Percentiles rank a stretch among this genome's conserved stretches.
Conservation (phyloP, 345 rosid genomes). For the Melaleuca alternifolia region DNA sequence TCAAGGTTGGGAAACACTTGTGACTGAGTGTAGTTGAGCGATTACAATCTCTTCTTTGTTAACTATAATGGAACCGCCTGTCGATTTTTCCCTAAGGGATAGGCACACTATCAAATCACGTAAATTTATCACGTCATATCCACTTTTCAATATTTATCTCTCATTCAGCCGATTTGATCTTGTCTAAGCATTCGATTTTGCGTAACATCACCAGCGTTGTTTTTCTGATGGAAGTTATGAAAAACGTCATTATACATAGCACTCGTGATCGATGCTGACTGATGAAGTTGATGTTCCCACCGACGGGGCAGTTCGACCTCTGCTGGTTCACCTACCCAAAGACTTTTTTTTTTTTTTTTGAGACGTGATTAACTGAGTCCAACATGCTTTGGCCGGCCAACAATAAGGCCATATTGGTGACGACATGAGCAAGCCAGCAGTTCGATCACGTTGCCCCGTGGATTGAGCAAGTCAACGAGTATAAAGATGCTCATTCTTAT, state of each 20-base stretch:
- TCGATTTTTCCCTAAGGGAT: neutral
- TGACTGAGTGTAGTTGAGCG: neutral
- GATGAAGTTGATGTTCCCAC: neutral
- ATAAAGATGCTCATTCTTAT: neutral
- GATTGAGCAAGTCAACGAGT: neutral
- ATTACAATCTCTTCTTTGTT: neutral
- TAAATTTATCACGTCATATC: neutral
- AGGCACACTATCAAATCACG: neutral
- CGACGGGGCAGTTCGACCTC: neutral
- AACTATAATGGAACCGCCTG: neutral
- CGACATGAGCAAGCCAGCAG: neutral
- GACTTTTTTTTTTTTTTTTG: neutral
- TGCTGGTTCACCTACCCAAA: neutral
- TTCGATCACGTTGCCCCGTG: neutral
- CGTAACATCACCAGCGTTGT: neutral
- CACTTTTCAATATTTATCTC: neutral
- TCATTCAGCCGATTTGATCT: neutral
- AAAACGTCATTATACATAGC: neutral
- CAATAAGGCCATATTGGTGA: neutral
- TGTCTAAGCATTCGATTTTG: neutral
- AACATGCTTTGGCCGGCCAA: neutral
- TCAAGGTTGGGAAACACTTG: neutral
- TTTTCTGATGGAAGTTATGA: neutral
- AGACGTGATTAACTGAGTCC: neutral
- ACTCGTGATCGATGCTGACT: neutral